Evolutionary conservation across 345 rosid species (phyloP).

Genomic region (Abelmoschus esculentus): DNA sequence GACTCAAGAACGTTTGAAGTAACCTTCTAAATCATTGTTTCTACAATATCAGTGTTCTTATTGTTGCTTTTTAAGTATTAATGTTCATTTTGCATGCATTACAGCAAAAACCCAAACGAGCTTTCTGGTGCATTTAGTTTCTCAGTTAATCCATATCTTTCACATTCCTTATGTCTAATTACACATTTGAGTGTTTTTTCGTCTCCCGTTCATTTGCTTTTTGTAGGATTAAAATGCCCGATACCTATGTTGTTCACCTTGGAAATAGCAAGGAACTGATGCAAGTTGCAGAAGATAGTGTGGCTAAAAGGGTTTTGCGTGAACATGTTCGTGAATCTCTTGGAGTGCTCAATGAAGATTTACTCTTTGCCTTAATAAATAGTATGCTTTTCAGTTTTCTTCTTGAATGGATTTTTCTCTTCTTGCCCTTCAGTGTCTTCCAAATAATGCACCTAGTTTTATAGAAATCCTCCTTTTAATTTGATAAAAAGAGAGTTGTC

Average conservation of each 20-base stretch:
- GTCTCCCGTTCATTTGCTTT: background rate
- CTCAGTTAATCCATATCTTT: background rate
- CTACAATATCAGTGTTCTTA: background rate
- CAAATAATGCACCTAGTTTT: background rate
- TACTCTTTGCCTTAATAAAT: slow-evolving; percentile 79
- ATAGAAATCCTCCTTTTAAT: slow-evolving; percentile 2
- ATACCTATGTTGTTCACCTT: slow-evolving; percentile 82
- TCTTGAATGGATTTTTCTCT: background rate
- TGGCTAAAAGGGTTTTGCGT: slow-evolving; percentile 73
- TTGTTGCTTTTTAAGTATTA: background rate
- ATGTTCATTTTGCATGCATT: background rate
- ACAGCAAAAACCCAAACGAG: background rate
- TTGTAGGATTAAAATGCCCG: slow-evolving; percentile 90
- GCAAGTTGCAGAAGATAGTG: slow-evolving; percentile 91
- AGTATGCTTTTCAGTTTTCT: slow-evolving; percentile 34
- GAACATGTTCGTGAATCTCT: slow-evolving; percentile 88
- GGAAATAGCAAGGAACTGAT: slow-evolving; percentile 92
- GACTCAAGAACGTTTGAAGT: slow-evolving; percentile 39
- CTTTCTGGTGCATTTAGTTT: background rate
- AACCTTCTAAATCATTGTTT: background rate
- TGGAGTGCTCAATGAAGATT: slow-evolving; percentile 70
- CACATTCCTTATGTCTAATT: background rate
- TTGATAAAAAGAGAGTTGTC: background rate
- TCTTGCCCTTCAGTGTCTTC: background rate
- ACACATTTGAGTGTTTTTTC: background rate